Evolutionary conservation across 306 rosid genomes (phyloP).

Genomic region (Heteromeles arbutifolia): DNA sequence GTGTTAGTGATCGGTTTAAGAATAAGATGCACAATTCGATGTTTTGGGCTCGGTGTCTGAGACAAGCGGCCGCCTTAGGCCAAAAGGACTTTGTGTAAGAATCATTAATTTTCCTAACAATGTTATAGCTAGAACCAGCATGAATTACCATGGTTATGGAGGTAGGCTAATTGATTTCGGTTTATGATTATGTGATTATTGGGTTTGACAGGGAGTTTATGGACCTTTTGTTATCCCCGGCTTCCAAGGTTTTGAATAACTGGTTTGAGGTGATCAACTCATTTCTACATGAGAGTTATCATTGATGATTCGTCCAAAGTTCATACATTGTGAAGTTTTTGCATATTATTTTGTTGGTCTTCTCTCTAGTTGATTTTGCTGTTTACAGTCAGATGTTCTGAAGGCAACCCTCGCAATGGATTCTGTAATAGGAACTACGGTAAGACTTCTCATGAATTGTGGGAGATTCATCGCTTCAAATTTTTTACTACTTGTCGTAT

Average conservation of each 20-base stretch:
- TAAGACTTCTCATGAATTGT: slow-evolving; percentile 30
- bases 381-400: slow-evolving; percentile 69
- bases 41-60: slow-evolving; percentile 67
- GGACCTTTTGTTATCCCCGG: slow-evolving; percentile 86
- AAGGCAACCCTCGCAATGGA: slow-evolving; percentile 93
- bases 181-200: slow-evolving; percentile 7
- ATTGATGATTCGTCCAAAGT: background rate
- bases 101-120: background rate
- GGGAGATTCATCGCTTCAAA: background rate
- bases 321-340: background rate
- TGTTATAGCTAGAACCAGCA: background rate
- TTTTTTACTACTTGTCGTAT: background rate
- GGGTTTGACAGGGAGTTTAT: slow-evolving; percentile 64
- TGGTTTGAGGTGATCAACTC: slow-evolving; percentile 68
- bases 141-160: background rate
- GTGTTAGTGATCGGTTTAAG: slow-evolving; percentile 49
- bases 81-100: slow-evolving; percentile 90
- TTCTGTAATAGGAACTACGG: slow-evolving; percentile 84
- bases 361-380: slow-evolving; percentile 15
- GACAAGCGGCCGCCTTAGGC: slow-evolving; percentile 59
- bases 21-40: slow-evolving; percentile 64
- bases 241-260: slow-evolving; percentile 84
- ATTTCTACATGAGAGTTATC: background rate
- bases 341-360: background rate
- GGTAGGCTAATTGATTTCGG: background rate